Evolutionary conservation across 1,284 basidiomycete species (phyloP), one percentile per base, ranked within the genome.

Genomic region (Exobasidium cylindrosporum): DNA sequence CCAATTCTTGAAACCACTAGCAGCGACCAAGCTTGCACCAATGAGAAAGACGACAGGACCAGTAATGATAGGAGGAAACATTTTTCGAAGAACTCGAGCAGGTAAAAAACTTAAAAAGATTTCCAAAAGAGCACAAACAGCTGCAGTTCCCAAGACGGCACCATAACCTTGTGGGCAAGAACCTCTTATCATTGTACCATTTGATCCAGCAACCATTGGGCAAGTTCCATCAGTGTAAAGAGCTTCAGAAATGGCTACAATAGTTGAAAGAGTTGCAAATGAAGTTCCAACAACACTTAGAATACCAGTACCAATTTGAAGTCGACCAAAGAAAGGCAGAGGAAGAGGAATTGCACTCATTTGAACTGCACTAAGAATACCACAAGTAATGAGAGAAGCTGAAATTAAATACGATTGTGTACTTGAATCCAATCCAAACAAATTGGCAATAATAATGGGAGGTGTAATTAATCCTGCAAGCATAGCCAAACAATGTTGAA

Each of bases 251-350:
- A 89, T 85, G 35, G 47, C 58, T 0, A 85, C 85, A 1, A 88
- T 89, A 1, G 89, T 90, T 50, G 86, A 87, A 14, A 92, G 82
- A 0, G 89, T 91, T 5, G 90, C 85, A 74, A 92, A 92, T 72
- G 87, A 88, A 0, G 90, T 92, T 7, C 90, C 90, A n/a, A 92
- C 89, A 1, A 92, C 89, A 3, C 87, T 87, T 58, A 92, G 83
- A 23, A 92, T 80, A 0, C 91, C 91, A 5, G 89, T 90, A 2
- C 89, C 89, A 35, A 90, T 82, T 58, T 87, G 87, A 67, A 88
- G 87, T 3, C 84, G 82, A 7, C 49, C 53, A 29, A 61, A 57
- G 26, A 43, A 55, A 6, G 26, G 24, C 24, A 82, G 80, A 65
- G 85, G 87, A 0, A 91, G 81, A 53, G 81, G 84, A 29, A 89